Conservation (phyloP, 192 early-diverging fungal species). For the Coemansia reversa region DNA sequence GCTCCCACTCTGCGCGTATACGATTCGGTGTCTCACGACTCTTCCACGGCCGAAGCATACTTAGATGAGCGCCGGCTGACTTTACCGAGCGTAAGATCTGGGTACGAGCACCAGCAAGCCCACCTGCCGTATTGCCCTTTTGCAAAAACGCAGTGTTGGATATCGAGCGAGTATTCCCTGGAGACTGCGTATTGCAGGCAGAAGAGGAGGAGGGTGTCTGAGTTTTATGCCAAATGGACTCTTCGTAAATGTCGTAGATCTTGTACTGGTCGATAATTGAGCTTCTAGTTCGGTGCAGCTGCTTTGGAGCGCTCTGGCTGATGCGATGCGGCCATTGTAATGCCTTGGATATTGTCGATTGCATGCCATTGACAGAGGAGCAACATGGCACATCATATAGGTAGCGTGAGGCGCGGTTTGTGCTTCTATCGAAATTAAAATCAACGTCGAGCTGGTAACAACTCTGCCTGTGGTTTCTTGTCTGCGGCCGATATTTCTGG, state of each 20-base stretch:
- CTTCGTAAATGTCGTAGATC: constrained; percentile 54
- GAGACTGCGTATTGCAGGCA: background rate
- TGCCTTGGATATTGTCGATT: constrained; percentile 28
- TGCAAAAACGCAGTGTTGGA: too few species aligned
- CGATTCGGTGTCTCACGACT: constrained; percentile 4
- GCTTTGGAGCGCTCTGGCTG: constrained; percentile 13
- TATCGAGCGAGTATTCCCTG: background rate
- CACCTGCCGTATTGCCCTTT: background rate
- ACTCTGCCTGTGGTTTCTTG: constrained; percentile 5
- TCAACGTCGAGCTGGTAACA: constrained; percentile 7
- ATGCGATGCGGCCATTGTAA: constrained; percentile 44
- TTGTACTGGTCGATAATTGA: constrained; percentile 43
- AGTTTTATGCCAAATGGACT: constrained; percentile 45
- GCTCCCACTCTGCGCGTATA: constrained; percentile 17
- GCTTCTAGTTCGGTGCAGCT: constrained; percentile 15
- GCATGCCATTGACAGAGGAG: constrained; percentile 15
- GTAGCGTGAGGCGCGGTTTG: constrained; percentile 38
- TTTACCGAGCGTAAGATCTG: constrained; percentile 26
- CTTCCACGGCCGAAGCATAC: constrained; percentile 33
- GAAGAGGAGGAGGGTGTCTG: constrained; percentile 6
- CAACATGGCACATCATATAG: constrained; percentile 42
- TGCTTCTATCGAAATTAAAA: constrained; percentile 11
- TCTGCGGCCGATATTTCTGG: constrained; percentile 1
- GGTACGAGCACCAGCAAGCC: constrained; percentile 1
- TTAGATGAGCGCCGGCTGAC: constrained; percentile 29